Evolutionary conservation across 306 rosid genomes (phyloP), one percentile per base, ranked within the genome.

Genomic region (Cucurbita moschata): DNA sequence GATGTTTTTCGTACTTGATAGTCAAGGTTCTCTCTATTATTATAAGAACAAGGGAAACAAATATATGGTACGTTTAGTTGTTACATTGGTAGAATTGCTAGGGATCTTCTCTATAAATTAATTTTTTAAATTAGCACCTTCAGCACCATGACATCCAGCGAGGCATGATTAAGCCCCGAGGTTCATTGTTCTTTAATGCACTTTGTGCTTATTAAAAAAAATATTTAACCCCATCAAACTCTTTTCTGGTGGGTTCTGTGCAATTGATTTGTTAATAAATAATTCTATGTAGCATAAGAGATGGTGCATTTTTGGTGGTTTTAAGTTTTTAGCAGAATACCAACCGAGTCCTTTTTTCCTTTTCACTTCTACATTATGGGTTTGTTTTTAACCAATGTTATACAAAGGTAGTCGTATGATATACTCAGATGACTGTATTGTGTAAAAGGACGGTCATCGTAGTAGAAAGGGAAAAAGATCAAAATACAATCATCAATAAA

Each of bases 1-100:
- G 75, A 86, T 92, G 77, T 94, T 91, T 81, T 94, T 94, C 74
- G 90, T 86, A 39, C 96, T 94, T 77, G 92, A 94, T 80, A 89
- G 73, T 83, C 88, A 86, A 59, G 90, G 97, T 77, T 82, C 78
- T 79, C 81, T 94, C 69, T 84, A 30, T 80, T 94, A 94, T 79
- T 91, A 94, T 77, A 87, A 92, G 84, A 67, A 61, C 53, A 90
- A 87, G 82, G 91, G 88, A 61, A 72, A 83, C 82, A 94, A 85
- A 71, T 85, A 96, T 56, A 77, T 72, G 97, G 99, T 94, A 84
- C 57, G 86, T 86, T 77, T 72, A 69, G 19, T 73, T 79, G 55
- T 78, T 66, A 47, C 73, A 23, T 70, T 68, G 30, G 70, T 63
- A 63, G 15, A 63, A 30, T 39, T 63, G 51, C 23, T 39, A 39